Evolutionary conservation across 192 early-diverging fungal species (phyloP), one percentile per base, ranked within the genome.

Genomic region (Dissophora globulifera): DNA sequence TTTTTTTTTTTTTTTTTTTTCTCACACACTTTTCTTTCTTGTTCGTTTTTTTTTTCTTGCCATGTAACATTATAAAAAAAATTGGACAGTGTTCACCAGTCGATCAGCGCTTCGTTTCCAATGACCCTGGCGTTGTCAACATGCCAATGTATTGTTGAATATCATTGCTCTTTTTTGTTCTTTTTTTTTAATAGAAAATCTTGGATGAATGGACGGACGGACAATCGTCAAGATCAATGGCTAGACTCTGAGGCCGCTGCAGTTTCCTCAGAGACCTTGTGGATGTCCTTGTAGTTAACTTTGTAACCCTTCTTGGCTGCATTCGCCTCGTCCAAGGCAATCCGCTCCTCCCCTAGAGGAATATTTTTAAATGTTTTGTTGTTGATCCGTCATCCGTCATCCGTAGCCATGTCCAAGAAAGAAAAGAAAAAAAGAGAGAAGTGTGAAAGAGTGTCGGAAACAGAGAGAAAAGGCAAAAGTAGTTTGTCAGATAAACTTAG

Each of bases 271-370:
- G 70, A 15, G 2, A 58, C 42, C 51, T 76, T 45, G 17, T 65
- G 63, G 22, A 76, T 76, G 31, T 55, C 51, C 16, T 50, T 16
- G 30, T 76, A 76, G 46, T 76, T 61, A 22, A 76, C 63, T 6
- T 56, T 76, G 58, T 76, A 76, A 2, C 71, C 71, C 52, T 76
- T 76, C 58, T 61, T 66, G 50, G 71, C 63, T n/a, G 71, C 71
- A 47, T 76, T 76, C 17, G 64, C 71, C 30, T 76, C 71, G 30
- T 76, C 71, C 26, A 13, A 33, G 9, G 62, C 63, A 29, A 76
- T 67, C 38, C 63, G 53, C n/a, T 76, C 71, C 17, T 76, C 71
- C 71, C 71, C 71, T 75, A 48, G 2, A 55, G 20, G 1, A 32
- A 38, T 4, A 38, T 22, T 23, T n/a, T n/a, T n/a, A n/a, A n/a